Percentiles rank a stretch among this genome's conserved stretches.
These are phyloP conservation scores for Limnomonas spitsbergensis DNA, from an alignment of 139 green algal genomes.

Conservation along the genomic window DNA sequence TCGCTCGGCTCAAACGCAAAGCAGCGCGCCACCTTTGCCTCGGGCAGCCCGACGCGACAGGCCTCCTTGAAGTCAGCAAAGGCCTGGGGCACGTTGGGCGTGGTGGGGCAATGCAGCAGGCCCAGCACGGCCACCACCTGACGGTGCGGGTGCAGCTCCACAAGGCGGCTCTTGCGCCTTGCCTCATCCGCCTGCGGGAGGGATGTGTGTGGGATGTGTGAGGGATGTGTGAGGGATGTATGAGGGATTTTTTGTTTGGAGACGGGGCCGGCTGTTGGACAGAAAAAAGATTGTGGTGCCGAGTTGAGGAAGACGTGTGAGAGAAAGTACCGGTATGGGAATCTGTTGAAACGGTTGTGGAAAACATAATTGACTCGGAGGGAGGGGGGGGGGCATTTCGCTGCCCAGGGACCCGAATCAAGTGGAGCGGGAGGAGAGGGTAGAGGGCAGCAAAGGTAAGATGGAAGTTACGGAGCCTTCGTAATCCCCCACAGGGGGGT, in stretches of 20 bases:
- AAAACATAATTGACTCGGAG: too few species aligned
- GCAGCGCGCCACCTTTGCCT: constrained; percentile 68
- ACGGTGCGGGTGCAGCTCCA: constrained; percentile 60
- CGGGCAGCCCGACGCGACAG: constrained; percentile 49
- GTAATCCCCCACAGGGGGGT: too few species aligned
- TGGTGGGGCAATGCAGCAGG: constrained; percentile 66
- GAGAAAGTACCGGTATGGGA: too few species aligned
- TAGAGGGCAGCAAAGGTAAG: too few species aligned
- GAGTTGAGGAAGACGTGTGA: not conserved
- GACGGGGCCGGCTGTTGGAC: not conserved
- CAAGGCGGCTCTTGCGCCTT: constrained; percentile 31
- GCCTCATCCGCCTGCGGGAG: constrained; percentile 46
- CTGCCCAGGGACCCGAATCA: too few species aligned
- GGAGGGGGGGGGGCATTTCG: too few species aligned
- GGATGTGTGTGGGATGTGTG: not conserved
- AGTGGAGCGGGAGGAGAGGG: too few species aligned
- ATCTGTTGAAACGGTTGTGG: too few species aligned
- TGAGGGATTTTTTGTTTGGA: too few species aligned
- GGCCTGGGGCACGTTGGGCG: constrained; percentile 14
- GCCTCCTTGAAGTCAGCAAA: constrained; percentile 32
- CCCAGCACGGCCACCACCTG: constrained; percentile 74
- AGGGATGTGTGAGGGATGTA: not conserved
- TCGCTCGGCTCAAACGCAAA: constrained; percentile 79
- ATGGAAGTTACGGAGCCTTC: too few species aligned
- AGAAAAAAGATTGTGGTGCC: not conserved